A percentile compares a stretch with the other conserved stretches of the same genome.
These are phyloP conservation scores for Spergularia marina DNA, from an alignment of 148 eudicot genomes.

Conservation along the genomic window DNA sequence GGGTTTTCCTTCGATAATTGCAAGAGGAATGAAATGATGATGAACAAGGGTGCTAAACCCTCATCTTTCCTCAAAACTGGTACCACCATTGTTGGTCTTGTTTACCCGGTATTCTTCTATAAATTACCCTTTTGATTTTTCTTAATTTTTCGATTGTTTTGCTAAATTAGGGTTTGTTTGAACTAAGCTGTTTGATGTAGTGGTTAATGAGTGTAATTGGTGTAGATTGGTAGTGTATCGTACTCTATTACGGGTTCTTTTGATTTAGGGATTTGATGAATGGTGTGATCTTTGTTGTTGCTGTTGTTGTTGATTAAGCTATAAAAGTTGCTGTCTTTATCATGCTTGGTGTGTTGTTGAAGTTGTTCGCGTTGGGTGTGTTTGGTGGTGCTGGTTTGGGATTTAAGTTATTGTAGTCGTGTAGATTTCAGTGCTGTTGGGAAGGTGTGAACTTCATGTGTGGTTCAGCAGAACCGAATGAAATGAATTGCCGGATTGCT, in stretches of 20 bases:
- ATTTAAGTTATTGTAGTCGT: neutral
- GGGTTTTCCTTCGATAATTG: constrained; percentile 74
- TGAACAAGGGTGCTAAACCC: constrained; percentile 52
- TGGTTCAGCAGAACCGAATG: neutral
- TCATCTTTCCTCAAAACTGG: constrained; percentile 67
- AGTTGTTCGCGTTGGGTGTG: neutral
- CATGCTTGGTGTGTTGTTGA: too few relatives aligned
- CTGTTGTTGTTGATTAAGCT: neutral
- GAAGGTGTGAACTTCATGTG: neutral
- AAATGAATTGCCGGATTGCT: neutral
- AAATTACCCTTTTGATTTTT: neutral
- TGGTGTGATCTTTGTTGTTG: neutral
- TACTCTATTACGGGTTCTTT: neutral
- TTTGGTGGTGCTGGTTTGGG: neutral
- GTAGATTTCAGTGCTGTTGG: neutral
- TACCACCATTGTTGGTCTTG: constrained; percentile 78
- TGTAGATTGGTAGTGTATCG: neutral
- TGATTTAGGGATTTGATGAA: neutral
- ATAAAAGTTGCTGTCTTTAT: neutral
- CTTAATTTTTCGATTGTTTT: neutral
- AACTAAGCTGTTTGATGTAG: neutral
- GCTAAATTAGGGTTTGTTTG: neutral
- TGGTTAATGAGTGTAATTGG: neutral
- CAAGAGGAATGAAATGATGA: constrained; percentile 67
- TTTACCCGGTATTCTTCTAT: constrained; percentile 47